Evolutionary conservation across 768 basidiomycete genomes (phyloP), one percentile per base, ranked within the genome.

Genomic region (Boletellus sp.): DNA sequence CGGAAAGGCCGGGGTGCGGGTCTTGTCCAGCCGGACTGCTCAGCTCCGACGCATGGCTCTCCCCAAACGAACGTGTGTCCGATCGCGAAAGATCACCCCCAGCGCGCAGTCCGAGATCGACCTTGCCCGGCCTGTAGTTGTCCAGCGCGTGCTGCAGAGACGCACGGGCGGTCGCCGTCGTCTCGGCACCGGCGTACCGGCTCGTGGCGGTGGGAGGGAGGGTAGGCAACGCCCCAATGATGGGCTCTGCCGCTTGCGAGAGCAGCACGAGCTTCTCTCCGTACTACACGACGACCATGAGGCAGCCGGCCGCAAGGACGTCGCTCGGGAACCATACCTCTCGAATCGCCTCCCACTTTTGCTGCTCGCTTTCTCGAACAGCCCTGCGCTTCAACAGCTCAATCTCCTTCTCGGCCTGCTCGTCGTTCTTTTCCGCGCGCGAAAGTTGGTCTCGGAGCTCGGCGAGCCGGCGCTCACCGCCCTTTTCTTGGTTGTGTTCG

Each of bases 31-130:
- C 68, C 45, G 90, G 81, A 56, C 71, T 75, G 16, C 77, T 77
- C 32, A 93, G 74, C 68, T 92, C 90, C 32, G 70, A 74, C 0
- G 85, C 87, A 59, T 93, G 90, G 34, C 83, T 91, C 67, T 85
- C 87, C 17, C 90, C 90, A 61, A 93, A 93, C 67, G 86, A 90
- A 49, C 79, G 79, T 0, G 86, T 87, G 59, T 92, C 86, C 4
- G 84, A 84, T 52, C 84, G 74, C 51, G 76, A 74, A 35, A 89
- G 74, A 61, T 85, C 83, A 6, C 73, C 70, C 24, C 72, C 66
- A 13, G 67, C 53, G 15, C 76, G 74, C 11, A 73, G 66, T 34
- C 75, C 72, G 11, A 89, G 72, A 36, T 74, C 74, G 58, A 79
- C 76, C 50, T 79, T 75, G 0, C 89, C 90, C 2, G 81, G 80